These are phyloP conservation scores for Aspergillus clavatus DNA, from an alignment of 2,329 filamentous ascomycete species.

Conservation along the genomic window DNA sequence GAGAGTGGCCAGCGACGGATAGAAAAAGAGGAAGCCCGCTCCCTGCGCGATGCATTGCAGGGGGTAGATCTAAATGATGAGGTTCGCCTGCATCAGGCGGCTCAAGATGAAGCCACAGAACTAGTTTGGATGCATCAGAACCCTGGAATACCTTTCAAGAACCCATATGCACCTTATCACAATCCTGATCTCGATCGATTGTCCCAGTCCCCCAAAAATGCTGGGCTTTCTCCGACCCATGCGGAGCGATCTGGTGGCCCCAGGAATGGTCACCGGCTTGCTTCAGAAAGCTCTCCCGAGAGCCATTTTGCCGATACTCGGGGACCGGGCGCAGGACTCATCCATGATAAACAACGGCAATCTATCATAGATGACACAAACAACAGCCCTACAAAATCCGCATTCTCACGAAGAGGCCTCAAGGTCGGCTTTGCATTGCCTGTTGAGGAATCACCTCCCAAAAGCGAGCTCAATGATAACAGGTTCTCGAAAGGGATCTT, in stretches of 20 bases:
- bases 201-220: slow-evolving; percentile 43
- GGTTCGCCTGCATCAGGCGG: slow-evolving; percentile 49
- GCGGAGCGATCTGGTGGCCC: slow-evolving; percentile 20
- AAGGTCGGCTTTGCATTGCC: slow-evolving; percentile 40
- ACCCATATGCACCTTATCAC: slow-evolving; percentile 45
- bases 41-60: slow-evolving; percentile 53
- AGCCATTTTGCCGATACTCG: slow-evolving; percentile 1
- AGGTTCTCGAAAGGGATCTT: slow-evolving; percentile 49
- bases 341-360: slow-evolving; percentile 1
- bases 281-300: slow-evolving; percentile 17
- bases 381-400: slow-evolving; percentile 16
- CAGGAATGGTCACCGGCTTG: slow-evolving; percentile 15
- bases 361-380: slow-evolving; percentile 2
- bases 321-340: background rate
- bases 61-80: slow-evolving; percentile 57
- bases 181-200: slow-evolving; percentile 40
- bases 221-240: slow-evolving; percentile 42
- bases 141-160: slow-evolving; percentile 46
- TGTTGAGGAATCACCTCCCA: slow-evolving; percentile 19
- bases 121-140: slow-evolving; percentile 61
- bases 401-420: slow-evolving; percentile 30
- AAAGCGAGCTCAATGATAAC: slow-evolving; percentile 23
- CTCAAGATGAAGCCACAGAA: slow-evolving; percentile 59
- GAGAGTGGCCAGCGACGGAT: slow-evolving; percentile 53
- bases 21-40: slow-evolving; percentile 56